phyloP scores from a whole-genome alignment of 1,284 basidiomycete species.

The Austropuccinia psidii region DNA sequence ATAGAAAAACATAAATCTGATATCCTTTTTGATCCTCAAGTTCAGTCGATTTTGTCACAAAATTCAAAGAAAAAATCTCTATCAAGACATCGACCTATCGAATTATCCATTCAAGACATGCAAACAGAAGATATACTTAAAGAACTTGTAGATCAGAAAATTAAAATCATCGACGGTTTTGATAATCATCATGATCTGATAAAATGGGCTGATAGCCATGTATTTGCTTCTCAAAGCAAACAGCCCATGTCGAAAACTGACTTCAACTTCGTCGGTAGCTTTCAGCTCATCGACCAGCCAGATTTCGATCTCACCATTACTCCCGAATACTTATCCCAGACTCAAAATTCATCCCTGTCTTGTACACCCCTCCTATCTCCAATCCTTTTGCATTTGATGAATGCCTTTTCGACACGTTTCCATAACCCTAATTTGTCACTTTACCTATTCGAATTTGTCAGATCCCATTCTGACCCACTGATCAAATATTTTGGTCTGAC shows the following conservation, averaged over 20 bases:
- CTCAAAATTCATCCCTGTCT: background rate
- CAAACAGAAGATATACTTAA: conserved; percentile 22
- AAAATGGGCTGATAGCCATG: conserved; percentile 8
- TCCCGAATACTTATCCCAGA: background rate
- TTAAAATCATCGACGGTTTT: conserved; percentile 8
- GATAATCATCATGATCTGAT: conserved; percentile 6
- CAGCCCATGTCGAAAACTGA: background rate
- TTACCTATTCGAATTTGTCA: conserved; percentile 13
- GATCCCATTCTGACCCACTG: conserved; percentile 1
- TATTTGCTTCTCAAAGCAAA: background rate
- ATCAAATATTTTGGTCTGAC: conserved; percentile 25
- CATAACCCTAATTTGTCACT: conserved; percentile 1
- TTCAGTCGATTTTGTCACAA: conserved; percentile 11
- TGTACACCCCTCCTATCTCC: conserved; percentile 10
- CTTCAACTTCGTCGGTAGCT: background rate
- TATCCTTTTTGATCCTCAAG: background rate
- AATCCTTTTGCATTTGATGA: conserved; percentile 7
- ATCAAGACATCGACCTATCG: background rate
- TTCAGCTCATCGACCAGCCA: too few relatives aligned
- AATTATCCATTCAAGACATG: conserved; percentile 5
- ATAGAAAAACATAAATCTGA: background rate
- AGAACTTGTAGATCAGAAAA: conserved; percentile 14
- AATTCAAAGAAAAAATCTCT: background rate
- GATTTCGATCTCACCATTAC: background rate
- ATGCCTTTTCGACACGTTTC: background rate